A percentile compares a stretch with the other conserved stretches of the same genome.
Conservation (phyloP, 768 basidiomycete species). For the Amanita molliuscula region DNA sequence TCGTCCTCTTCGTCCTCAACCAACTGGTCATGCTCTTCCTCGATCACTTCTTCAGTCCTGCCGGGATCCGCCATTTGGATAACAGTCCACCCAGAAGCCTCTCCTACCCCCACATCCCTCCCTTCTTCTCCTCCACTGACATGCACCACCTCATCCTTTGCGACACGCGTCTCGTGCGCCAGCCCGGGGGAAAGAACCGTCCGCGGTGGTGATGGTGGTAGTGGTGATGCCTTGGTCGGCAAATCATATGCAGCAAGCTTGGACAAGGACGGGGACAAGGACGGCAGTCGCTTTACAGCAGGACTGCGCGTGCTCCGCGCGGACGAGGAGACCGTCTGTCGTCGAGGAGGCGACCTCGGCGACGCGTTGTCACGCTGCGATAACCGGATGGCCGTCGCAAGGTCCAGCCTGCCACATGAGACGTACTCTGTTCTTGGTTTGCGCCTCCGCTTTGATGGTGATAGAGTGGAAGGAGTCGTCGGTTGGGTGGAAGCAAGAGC, state of each 20-base stretch:
- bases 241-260: neutral
- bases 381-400: slow-evolving; percentile 3
- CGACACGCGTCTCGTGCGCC: no score
- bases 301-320: neutral
- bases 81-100: slow-evolving; percentile 1
- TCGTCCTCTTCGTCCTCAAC: neutral
- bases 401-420: neutral
- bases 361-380: slow-evolving; percentile 3
- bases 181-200: neutral
- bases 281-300: neutral
- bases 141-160: no score
- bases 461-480: neutral
- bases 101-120: neutral
- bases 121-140: neutral
- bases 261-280: neutral
- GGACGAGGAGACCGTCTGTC: neutral
- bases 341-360: neutral
- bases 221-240: neutral
- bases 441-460: neutral
- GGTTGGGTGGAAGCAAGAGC: neutral
- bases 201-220: neutral
- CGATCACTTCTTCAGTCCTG: neutral
- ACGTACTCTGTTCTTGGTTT: neutral
- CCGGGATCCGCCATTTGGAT: neutral
- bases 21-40: neutral